These are phyloP conservation scores for Pulveroboletus frians DNA, from an alignment of 768 basidiomycete species.

Conservation along the genomic window DNA sequence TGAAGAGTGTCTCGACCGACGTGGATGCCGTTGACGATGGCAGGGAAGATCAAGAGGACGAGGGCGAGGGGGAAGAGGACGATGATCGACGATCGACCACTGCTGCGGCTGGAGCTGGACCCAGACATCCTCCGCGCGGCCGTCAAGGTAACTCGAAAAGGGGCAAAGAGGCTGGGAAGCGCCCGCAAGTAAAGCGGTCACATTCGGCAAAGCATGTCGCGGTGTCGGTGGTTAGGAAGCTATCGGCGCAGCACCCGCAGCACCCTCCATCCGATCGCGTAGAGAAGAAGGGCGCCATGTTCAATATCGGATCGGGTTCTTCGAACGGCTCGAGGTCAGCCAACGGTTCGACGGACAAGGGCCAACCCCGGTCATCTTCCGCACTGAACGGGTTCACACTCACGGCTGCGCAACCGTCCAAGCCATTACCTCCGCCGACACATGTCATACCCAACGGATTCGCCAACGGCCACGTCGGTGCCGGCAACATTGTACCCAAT, in stretches of 20 bases:
- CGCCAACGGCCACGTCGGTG: neutral
- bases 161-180: constrained; percentile 31
- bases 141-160: constrained; percentile 26
- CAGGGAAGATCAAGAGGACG: constrained; percentile 14
- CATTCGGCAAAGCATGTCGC: constrained; percentile 29
- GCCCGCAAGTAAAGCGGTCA: constrained; percentile 25
- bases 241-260: constrained; percentile 20
- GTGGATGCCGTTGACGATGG: constrained; percentile 16
- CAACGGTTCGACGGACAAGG: constrained; percentile 20
- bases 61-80: constrained; percentile 10
- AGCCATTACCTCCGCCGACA: constrained; percentile 5
- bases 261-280: constrained; percentile 14
- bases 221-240: constrained; percentile 27
- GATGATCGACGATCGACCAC: constrained; percentile 21
- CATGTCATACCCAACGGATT: constrained; percentile 18
- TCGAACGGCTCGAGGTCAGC: constrained; percentile 41
- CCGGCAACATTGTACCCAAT: constrained; percentile 8
- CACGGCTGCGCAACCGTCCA: constrained; percentile 7
- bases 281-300: constrained; percentile 33
- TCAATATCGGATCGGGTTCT: constrained; percentile 58
- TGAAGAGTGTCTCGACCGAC: constrained; percentile 20
- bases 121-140: constrained; percentile 10
- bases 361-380: constrained; percentile 6
- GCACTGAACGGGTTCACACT: constrained; percentile 9
- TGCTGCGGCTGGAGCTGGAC: constrained; percentile 7